phyloP scores from a whole-genome alignment of 2,329 filamentous ascomycete genomes.

The Elsinoe australis region DNA sequence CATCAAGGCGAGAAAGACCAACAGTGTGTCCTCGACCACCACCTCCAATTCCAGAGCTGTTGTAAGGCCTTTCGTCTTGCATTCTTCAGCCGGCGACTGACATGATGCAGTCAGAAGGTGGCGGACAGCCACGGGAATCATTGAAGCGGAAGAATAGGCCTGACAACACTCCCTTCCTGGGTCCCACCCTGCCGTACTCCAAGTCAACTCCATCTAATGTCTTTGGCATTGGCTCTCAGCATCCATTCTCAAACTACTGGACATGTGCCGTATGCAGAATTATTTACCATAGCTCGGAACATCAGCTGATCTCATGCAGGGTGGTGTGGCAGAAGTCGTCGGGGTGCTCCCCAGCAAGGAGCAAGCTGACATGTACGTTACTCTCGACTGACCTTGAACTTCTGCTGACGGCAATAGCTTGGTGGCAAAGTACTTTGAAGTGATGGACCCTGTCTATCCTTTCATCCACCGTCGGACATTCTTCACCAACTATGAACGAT shows the following conservation, averaged over 20 bases:
- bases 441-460: constrained; percentile 72
- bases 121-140: background rate
- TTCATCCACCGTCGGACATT: constrained; percentile 71
- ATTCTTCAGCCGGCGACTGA: constrained; percentile 9
- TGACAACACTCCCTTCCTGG: constrained; percentile 42
- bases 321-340: constrained; percentile 66
- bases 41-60: constrained; percentile 20
- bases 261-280: constrained; percentile 40
- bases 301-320: constrained; percentile 40
- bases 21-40: constrained; percentile 21
- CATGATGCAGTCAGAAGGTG: constrained; percentile 5
- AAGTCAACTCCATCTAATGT: constrained; percentile 65
- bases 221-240: constrained; percentile 71
- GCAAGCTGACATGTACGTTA: constrained; percentile 63
- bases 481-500: constrained; percentile 69
- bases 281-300: background rate
- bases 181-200: constrained; percentile 67
- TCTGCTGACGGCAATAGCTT: constrained; percentile 32
- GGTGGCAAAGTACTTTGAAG: constrained; percentile 46
- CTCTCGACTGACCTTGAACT: too few species aligned
- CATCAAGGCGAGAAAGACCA: constrained; percentile 29
- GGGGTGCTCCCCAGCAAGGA: constrained; percentile 66
- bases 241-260: constrained; percentile 80
- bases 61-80: background rate
- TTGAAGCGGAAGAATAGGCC: constrained; percentile 8